phyloP scores from a whole-genome alignment of 2,329 filamentous ascomycete species.

The Laburnicola sp. region DNA sequence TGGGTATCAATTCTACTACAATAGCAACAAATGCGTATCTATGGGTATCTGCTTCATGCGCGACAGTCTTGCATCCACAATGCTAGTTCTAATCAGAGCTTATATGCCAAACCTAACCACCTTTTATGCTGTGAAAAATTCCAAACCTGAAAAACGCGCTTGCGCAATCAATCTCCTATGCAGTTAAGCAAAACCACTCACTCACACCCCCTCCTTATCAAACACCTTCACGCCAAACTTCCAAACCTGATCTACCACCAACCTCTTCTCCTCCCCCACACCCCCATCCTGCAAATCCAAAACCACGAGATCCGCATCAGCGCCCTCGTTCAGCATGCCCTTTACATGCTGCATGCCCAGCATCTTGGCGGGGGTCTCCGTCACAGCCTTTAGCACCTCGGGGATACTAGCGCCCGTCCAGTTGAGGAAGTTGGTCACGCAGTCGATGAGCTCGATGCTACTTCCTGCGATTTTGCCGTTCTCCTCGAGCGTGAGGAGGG shows the following conservation, averaged over 20 bases:
- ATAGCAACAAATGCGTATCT: background rate
- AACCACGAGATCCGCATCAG: constrained; percentile 64
- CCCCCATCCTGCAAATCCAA: constrained; percentile 58
- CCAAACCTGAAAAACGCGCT: background rate
- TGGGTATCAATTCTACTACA: background rate
- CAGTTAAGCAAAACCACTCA: background rate
- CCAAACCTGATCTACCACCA: constrained; percentile 76
- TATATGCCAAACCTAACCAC: background rate
- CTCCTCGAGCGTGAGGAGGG: constrained; percentile 73
- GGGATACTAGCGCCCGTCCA: constrained; percentile 72
- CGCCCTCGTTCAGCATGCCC: constrained; percentile 56
- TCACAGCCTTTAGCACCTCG: constrained; percentile 72
- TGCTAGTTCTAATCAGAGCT: background rate
- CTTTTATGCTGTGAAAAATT: background rate
- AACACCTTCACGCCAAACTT: constrained; percentile 65
- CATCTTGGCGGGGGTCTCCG: constrained; percentile 76
- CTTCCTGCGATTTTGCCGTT: constrained; percentile 62
- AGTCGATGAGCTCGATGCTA: constrained; percentile 75
- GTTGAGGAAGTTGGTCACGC: constrained; percentile 77
- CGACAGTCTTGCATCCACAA: background rate
- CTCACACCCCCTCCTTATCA: constrained; percentile 13
- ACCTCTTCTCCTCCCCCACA: constrained; percentile 51
- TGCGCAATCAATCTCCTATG: background rate
- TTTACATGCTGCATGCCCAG: constrained; percentile 69
- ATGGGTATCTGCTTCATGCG: background rate